Percentiles rank a stretch among this genome's conserved stretches.
phyloP scores from a whole-genome alignment of 345 rosid genomes.

The Raphanus sativus region DNA sequence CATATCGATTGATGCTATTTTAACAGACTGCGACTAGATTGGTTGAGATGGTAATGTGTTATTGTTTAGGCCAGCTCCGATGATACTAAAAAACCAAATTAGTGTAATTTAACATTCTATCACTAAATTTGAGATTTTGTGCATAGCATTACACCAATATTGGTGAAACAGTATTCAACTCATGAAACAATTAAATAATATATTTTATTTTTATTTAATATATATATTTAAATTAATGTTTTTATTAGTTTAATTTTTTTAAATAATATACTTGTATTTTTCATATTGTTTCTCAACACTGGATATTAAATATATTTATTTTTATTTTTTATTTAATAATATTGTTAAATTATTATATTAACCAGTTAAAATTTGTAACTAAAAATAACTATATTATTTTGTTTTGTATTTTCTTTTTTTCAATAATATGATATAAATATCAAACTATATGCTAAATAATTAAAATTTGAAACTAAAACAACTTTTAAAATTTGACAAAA shows the following conservation, averaged over 20 bases:
- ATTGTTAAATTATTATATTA: too few relatives aligned
- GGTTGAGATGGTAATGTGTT: not conserved
- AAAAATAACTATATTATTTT: too few relatives aligned
- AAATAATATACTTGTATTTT: too few relatives aligned
- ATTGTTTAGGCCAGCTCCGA: not conserved
- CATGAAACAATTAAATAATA: not conserved
- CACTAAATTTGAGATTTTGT: not conserved
- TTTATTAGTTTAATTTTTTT: too few relatives aligned
- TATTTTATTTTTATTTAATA: too few relatives aligned
- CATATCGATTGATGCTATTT: not conserved
- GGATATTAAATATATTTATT: not conserved
- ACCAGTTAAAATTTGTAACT: not conserved
- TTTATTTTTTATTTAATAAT: too few relatives aligned
- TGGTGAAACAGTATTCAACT: not conserved
- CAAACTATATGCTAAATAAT: too few relatives aligned
- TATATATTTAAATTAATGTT: too few relatives aligned
- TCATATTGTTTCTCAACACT: not conserved
- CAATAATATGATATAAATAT: too few relatives aligned
- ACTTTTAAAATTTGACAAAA: not conserved
- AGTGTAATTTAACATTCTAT: not conserved
- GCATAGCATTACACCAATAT: not conserved
- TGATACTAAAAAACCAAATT: not conserved
- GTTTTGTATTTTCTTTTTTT: too few relatives aligned
- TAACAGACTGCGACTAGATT: not conserved
- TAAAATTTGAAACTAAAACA: not conserved